Conservation (phyloP, 176 grass and related monocot species). For the Avena atlantica region DNA sequence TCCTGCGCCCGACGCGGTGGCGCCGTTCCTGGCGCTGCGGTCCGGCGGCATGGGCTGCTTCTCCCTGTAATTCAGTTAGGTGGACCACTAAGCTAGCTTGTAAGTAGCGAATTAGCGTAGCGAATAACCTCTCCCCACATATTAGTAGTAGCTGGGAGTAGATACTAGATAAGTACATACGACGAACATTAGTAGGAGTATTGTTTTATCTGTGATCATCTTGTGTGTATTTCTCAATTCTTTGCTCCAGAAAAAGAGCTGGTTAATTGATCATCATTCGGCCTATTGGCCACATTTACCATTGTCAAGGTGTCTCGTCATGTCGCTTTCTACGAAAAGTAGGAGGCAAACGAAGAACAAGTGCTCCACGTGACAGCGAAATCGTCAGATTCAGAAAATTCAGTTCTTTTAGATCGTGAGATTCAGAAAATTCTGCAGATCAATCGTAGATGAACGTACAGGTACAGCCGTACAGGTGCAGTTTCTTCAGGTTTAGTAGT, state of each 20-base stretch:
- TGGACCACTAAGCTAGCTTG: too few species aligned
- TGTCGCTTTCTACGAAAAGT: conserved; percentile 46
- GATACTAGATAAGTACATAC: background rate
- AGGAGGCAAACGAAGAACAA: background rate
- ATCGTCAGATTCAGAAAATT: background rate
- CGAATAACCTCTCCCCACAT: background rate
- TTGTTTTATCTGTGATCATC: background rate
- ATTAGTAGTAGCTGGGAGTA: conserved; percentile 19
- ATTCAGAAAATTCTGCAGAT: background rate
- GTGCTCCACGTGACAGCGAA: conserved; percentile 3
- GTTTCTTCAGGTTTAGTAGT: background rate
- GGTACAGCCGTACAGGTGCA: background rate
- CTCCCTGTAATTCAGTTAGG: background rate
- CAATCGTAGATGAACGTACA: background rate
- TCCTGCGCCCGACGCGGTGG: conserved; percentile 5
- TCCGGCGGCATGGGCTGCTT: conserved; percentile 1
- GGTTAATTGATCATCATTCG: background rate
- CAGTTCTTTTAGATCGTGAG: background rate
- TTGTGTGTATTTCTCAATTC: background rate
- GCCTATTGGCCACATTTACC: background rate
- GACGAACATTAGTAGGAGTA: too few species aligned
- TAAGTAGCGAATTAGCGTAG: too few species aligned
- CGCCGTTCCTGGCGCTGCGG: conserved; percentile 38
- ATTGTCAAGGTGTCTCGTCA: background rate
- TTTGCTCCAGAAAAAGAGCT: conserved; percentile 1